A percentile compares a stretch with the other conserved stretches of the same genome.
Conservation (phyloP, 169 alveolate genomes). For the Amoebophrya sp. region DNA sequence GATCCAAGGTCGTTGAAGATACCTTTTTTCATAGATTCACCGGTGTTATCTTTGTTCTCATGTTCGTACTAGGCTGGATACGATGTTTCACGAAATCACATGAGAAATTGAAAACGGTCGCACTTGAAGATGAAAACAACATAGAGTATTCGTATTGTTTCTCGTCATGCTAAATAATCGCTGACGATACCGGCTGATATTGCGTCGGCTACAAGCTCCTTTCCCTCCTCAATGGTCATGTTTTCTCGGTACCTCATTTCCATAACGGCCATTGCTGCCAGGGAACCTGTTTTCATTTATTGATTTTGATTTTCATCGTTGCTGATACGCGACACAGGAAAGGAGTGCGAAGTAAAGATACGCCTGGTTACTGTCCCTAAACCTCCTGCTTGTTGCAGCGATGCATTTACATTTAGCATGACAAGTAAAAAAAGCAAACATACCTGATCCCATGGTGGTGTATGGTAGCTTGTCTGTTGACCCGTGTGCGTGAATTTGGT, state of each 20-base stretch:
- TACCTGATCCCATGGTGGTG: slow-evolving; percentile 96
- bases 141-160: not conserved
- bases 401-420: not conserved
- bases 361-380: too few relatives aligned
- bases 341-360: too few relatives aligned
- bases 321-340: too few relatives aligned
- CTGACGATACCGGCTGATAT: slow-evolving; percentile 77
- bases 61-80: not conserved
- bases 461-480: slow-evolving; percentile 79
- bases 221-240: slow-evolving; percentile 50
- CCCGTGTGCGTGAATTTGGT: slow-evolving; percentile 89
- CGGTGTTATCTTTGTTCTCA: not conserved
- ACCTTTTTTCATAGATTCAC: slow-evolving; percentile 14
- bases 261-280: slow-evolving; percentile 91
- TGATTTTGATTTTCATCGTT: too few relatives aligned
- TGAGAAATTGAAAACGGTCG: not conserved
- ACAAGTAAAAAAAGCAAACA: not conserved
- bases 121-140: not conserved
- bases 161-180: not conserved
- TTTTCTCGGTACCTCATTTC: slow-evolving; percentile 62
- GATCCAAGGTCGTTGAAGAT: slow-evolving; percentile 44
- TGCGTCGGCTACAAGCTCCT: slow-evolving; percentile 43
- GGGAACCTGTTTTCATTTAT: slow-evolving; percentile 48
- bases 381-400: too few relatives aligned
- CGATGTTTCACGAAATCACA: not conserved